Base-by-base conservation (phyloP, 1,284 basidiomycete genomes). In the Trichosporon ovoides region DNA sequence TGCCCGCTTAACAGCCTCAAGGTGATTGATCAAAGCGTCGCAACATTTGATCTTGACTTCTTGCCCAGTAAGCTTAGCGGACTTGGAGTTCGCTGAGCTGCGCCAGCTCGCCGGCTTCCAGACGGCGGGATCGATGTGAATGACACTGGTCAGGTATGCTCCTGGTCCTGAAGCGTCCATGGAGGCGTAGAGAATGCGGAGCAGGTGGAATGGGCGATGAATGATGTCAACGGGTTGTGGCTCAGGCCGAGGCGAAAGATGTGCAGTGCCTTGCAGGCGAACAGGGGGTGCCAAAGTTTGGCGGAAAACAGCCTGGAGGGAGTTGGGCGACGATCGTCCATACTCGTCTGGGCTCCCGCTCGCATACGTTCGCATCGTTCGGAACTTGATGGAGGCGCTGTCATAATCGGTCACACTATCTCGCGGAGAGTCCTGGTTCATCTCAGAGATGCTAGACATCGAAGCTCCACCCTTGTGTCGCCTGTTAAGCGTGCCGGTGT, bases 151-250 rank as follows among this genome's bases (percentile, higher is more conserved):
- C 57, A 98, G 80, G 73, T 95, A 96, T 12, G 88, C 90, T 12
- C 94, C 94, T 2, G 87, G 83, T 56, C 83, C 81, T n/a, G 85
- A 84, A 28, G 83, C 83, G 84, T 74, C 71, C 74, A 95, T 93
- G 14, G 91, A 92, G 40, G 80, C 82, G 58, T 85, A 82, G 20
- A 96, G 78, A 33, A 91, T 82, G 54, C 82, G 81, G 85, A 97
- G 88, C 80, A 97, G 83, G 72, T 94, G 88, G 74, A 95, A 96
- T 7, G 93, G 91, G 62, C 91, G 87, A 57, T 88, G 82, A 52
- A 89, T 76, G n/a, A 85, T 80, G 66, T 91, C 87, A 7, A 78
- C 76, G 1, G 91, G 91, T 46, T 73, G 69, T 0, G 63, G 52
- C 55, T 76, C 73, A 0, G 72, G 73, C 9, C 69, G 40, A 7